Evolutionary conservation across 768 basidiomycete species (phyloP).

Genomic region (Baorangia bicolor): DNA sequence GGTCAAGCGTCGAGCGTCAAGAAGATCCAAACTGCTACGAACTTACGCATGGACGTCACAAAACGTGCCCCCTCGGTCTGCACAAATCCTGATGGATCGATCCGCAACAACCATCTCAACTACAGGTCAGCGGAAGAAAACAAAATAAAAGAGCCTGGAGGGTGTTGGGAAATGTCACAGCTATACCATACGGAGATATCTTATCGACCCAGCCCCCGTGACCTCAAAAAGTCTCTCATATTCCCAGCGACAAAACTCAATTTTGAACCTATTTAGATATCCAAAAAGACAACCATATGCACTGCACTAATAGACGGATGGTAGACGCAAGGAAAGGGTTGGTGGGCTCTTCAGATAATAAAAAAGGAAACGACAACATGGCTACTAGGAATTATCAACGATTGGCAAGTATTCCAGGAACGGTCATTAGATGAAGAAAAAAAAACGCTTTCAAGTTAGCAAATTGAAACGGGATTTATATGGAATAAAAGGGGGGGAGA

Average conservation of each 20-base stretch:
- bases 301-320: constrained; percentile 16
- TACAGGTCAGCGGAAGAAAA: background rate
- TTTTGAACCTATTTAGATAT: constrained; percentile 13
- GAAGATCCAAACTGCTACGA: background rate
- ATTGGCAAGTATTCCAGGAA: constrained; percentile 20
- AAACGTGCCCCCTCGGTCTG: constrained; percentile 90
- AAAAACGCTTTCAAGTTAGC: constrained; percentile 14
- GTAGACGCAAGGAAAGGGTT: background rate
- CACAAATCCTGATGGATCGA: constrained; percentile 80
- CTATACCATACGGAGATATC: background rate
- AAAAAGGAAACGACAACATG: constrained; percentile 27
- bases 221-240: background rate
- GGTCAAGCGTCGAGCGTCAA: background rate
- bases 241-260: constrained; percentile 5
- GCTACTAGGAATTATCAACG: constrained; percentile 22
- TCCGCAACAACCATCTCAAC: constrained; percentile 50
- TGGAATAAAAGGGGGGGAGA: background rate
- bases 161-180: background rate
- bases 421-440: constrained; percentile 24
- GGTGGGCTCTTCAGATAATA: background rate
- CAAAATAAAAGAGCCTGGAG: background rate
- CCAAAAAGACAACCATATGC: constrained; percentile 20
- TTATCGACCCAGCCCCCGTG: constrained; percentile 7
- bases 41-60: constrained; percentile 84
- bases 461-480: constrained; percentile 6